phyloP scores from a whole-genome alignment of 2,329 filamentous ascomycete genomes.

The Penicillium sp. region DNA sequence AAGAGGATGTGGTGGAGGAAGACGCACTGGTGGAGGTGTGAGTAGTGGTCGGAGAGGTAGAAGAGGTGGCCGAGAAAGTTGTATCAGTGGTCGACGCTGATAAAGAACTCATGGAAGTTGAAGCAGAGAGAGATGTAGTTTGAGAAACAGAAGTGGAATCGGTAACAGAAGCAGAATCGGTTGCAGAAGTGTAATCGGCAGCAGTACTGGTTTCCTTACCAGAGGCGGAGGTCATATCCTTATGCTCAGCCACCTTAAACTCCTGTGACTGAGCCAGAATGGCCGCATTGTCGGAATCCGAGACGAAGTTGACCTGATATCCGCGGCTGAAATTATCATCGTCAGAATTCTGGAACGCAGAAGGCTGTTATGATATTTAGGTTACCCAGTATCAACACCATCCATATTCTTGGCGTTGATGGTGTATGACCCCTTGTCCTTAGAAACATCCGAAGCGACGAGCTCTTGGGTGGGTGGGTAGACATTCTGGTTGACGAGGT shows the following conservation, averaged over 20 bases:
- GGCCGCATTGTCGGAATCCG: conserved; percentile 39
- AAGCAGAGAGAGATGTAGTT: conserved; percentile 13
- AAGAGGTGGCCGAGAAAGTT: conserved; percentile 20
- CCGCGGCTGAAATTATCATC: conserved; percentile 28
- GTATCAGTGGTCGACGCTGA: conserved; percentile 19
- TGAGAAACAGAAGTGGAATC: conserved; percentile 24
- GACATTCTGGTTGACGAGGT: conserved; percentile 46
- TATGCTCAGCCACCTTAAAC: conserved; percentile 33
- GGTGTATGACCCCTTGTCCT: conserved; percentile 39
- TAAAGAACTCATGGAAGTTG: conserved; percentile 21
- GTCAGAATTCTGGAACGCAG: conserved; percentile 3
- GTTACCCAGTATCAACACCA: conserved; percentile 30
- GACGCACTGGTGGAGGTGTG: conserved; percentile 28
- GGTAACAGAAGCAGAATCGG: conserved; percentile 25
- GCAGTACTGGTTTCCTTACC: conserved; percentile 30
- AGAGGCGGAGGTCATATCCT: conserved; percentile 26
- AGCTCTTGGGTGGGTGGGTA: conserved; percentile 34
- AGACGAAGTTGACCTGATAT: conserved; percentile 50
- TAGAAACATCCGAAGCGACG: conserved; percentile 42
- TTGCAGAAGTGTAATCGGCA: conserved; percentile 25
- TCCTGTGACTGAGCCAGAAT: conserved; percentile 49
- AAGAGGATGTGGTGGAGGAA: conserved; percentile 17
- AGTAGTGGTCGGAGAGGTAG: conserved; percentile 27
- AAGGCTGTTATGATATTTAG: not conserved
- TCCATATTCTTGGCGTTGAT: conserved; percentile 35